Evolutionary conservation across 169 alveolate genomes (phyloP).

Genomic region (Amoebophrya sp.): DNA sequence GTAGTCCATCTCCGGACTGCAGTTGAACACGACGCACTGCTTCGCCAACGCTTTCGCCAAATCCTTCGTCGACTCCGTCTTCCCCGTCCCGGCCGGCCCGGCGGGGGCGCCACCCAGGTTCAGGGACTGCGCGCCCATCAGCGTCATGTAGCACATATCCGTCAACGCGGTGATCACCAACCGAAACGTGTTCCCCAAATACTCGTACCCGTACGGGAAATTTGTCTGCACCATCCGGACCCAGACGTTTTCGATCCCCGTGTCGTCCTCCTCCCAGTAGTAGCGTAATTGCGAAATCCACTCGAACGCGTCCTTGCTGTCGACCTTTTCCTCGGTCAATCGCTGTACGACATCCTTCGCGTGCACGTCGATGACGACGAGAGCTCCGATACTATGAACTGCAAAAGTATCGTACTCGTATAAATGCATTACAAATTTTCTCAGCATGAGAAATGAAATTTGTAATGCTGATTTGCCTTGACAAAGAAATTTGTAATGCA

Average conservation of each 20-base stretch:
- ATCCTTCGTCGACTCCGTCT: constrained; percentile 92
- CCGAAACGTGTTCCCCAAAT: constrained; percentile 91
- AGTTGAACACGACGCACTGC: constrained; percentile 90
- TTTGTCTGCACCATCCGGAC: constrained; percentile 81
- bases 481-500: too few relatives aligned
- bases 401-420: too few relatives aligned
- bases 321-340: constrained; percentile 61
- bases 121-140: constrained; percentile 79
- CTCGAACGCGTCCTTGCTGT: constrained; percentile 46
- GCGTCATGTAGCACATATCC: constrained; percentile 90
- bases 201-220: constrained; percentile 86
- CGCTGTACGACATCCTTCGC: constrained; percentile 84
- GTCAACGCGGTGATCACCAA: constrained; percentile 92
- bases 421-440: too few relatives aligned
- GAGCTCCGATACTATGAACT: constrained; percentile 79
- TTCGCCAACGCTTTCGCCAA: constrained; percentile 89
- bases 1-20: constrained; percentile 91
- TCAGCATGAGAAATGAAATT: too few relatives aligned
- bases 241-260: constrained; percentile 57
- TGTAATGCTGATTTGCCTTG: too few relatives aligned
- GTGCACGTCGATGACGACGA: constrained; percentile 90
- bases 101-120: constrained; percentile 80
- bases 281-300: constrained; percentile 80
- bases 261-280: constrained; percentile 89
- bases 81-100: constrained; percentile 92